These are phyloP conservation scores for Wickerhamiella qilinensis DNA, from an alignment of 805 yeast species.

Conservation along the genomic window DNA sequence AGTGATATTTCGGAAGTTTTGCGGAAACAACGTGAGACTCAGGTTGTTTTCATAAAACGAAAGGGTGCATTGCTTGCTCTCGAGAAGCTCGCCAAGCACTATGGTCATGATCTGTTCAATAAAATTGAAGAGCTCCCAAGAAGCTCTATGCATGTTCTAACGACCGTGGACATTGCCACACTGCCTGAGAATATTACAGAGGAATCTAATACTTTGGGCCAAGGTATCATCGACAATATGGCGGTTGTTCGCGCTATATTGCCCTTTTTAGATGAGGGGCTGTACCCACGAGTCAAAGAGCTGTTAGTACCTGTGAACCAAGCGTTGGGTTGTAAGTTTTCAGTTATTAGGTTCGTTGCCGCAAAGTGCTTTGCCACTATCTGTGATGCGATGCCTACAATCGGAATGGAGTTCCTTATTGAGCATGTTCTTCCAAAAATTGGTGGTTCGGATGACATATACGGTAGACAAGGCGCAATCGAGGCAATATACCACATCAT, in stretches of 20 bases:
- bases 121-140: constrained; percentile 50
- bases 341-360: constrained; percentile 79
- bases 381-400: constrained; percentile 50
- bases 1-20: constrained; percentile 43
- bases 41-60: constrained; percentile 54
- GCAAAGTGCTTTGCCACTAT: constrained; percentile 78
- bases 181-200: background rate
- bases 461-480: constrained; percentile 81
- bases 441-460: constrained; percentile 52
- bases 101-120: constrained; percentile 38
- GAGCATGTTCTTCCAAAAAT: constrained; percentile 63
- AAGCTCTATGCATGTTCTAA: constrained; percentile 51
- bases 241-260: constrained; percentile 66
- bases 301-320: constrained; percentile 34
- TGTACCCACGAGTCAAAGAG: constrained; percentile 29
- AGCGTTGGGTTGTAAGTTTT: constrained; percentile 48
- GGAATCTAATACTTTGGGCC: constrained; percentile 27
- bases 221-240: constrained; percentile 67
- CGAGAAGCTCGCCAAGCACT: constrained; percentile 37
- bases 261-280: constrained; percentile 36
- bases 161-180: background rate
- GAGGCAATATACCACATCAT: constrained; percentile 83
- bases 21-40: constrained; percentile 38
- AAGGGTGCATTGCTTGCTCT: constrained; percentile 68
- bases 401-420: constrained; percentile 67